These are phyloP conservation scores for Phytopythium vexans DNA, from an alignment of 352 stramenopile species.

Conservation along the genomic window DNA sequence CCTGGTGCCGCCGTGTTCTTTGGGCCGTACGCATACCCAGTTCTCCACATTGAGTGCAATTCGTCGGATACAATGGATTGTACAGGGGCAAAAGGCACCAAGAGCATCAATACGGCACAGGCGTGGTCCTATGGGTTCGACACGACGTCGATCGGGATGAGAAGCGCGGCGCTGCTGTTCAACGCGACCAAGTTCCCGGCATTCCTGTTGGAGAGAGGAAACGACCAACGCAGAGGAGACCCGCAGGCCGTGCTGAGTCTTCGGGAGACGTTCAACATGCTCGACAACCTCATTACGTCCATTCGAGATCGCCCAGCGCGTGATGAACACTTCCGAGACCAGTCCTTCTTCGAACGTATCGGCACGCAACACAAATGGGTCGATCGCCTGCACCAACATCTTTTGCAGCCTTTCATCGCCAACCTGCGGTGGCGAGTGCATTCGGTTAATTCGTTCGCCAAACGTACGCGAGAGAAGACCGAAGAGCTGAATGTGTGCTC, in stretches of 20 bases:
- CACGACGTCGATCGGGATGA: constrained; percentile 16
- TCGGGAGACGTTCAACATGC: constrained; percentile 17
- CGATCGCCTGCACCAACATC: constrained; percentile 32
- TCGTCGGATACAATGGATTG: neutral
- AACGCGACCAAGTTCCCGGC: constrained; percentile 8
- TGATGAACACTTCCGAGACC: too few relatives aligned
- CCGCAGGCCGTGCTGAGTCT: constrained; percentile 8
- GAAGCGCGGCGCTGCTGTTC: constrained; percentile 8
- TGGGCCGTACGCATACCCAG: constrained; percentile 32
- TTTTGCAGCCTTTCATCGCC: constrained; percentile 2
- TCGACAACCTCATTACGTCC: constrained; percentile 15
- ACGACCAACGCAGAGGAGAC: neutral
- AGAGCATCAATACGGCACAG: neutral
- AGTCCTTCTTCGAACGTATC: too few relatives aligned
- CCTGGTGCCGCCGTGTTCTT: constrained; percentile 19
- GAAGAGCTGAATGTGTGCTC: constrained; percentile 17
- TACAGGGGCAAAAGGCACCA: constrained; percentile 8
- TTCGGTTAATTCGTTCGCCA: constrained; percentile 9
- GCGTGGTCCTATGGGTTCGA: constrained; percentile 25
- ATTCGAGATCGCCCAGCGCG: constrained; percentile 2
- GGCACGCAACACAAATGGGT: constrained; percentile 20
- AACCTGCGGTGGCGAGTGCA: constrained; percentile 20
- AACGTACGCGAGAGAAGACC: neutral
- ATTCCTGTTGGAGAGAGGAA: constrained; percentile 13
- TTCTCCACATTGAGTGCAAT: constrained; percentile 20